A percentile compares a stretch with the other conserved stretches of the same genome.
Conservation (phyloP, 2,329 filamentous ascomycete genomes). For the Stachybotrys elegans region DNA sequence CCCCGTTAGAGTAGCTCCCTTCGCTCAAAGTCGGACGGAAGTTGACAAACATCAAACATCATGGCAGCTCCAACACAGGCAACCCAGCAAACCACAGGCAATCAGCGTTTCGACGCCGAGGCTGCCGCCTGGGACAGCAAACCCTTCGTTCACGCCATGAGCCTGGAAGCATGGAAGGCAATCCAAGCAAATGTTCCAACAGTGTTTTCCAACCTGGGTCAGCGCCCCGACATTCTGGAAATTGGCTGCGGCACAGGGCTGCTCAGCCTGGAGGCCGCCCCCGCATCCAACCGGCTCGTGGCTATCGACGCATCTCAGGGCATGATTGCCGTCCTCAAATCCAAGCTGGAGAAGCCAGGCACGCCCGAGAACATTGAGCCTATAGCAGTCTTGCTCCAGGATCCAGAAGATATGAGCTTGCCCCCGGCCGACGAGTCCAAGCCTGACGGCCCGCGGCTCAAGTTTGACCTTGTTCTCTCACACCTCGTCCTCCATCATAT, state of each 20-base stretch:
- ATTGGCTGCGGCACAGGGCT: slow-evolving; percentile 54
- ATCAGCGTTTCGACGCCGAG: slow-evolving; percentile 46
- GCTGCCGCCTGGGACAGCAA: slow-evolving; percentile 51
- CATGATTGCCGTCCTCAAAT: slow-evolving; percentile 46
- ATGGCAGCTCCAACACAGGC: background rate
- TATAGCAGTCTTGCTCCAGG: slow-evolving; percentile 40
- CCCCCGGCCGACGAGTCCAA: slow-evolving; percentile 25
- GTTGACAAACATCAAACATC: too few relatives aligned
- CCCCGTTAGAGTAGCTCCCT: too few relatives aligned
- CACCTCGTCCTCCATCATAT: slow-evolving; percentile 55
- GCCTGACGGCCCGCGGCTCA: slow-evolving; percentile 21
- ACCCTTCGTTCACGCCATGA: slow-evolving; percentile 43
- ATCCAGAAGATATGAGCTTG: slow-evolving; percentile 41
- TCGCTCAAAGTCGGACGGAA: too few relatives aligned
- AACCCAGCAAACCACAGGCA: background rate
- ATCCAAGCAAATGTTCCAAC: slow-evolving; percentile 19
- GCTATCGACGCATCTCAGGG: slow-evolving; percentile 49
- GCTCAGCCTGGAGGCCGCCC: slow-evolving; percentile 43
- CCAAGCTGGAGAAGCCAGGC: slow-evolving; percentile 31
- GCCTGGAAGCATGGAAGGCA: slow-evolving; percentile 21
- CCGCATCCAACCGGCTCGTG: slow-evolving; percentile 39
- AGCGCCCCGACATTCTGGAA: slow-evolving; percentile 40
- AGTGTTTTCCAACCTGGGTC: background rate
- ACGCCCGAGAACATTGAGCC: slow-evolving; percentile 36
- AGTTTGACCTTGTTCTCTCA: slow-evolving; percentile 46